These are phyloP conservation scores for Jamesozyma rosinii DNA, from an alignment of 805 yeast genomes.

Conservation along the genomic window DNA sequence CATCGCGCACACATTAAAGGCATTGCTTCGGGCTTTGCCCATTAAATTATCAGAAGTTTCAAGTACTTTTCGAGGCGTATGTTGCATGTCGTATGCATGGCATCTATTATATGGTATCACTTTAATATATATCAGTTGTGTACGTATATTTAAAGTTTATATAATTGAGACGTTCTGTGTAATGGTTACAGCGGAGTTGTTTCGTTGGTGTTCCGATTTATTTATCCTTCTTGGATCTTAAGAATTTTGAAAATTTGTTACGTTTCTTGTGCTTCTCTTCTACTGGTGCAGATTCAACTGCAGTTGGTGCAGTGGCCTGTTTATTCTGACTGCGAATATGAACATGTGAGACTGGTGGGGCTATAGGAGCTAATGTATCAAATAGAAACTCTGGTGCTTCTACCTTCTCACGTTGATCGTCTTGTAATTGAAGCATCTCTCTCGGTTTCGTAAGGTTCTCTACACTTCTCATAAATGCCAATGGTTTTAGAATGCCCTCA, in stretches of 20 bases:
- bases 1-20: too few relatives aligned
- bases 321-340: conserved; percentile 14
- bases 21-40: too few relatives aligned
- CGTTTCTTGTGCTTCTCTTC: conserved; percentile 37
- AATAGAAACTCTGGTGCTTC: conserved; percentile 39
- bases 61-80: too few relatives aligned
- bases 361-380: conserved; percentile 23
- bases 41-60: too few relatives aligned
- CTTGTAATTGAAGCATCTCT: conserved; percentile 35
- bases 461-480: conserved; percentile 32
- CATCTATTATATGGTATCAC: too few relatives aligned
- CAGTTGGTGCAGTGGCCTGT: conserved; percentile 6
- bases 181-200: too few relatives aligned
- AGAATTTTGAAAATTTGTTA: conserved; percentile 39
- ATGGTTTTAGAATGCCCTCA: conserved; percentile 58
- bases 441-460: conserved; percentile 32
- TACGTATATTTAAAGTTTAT: too few relatives aligned
- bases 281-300: background rate
- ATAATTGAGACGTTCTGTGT: too few relatives aligned
- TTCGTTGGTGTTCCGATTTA: background rate
- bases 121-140: too few relatives aligned
- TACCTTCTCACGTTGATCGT: conserved; percentile 28
- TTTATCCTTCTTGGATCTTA: conserved; percentile 27
- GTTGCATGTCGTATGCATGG: too few relatives aligned
- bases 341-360: conserved; percentile 21